Conservation (phyloP, 768 basidiomycete genomes). For the Pleurotus sapidus region DNA sequence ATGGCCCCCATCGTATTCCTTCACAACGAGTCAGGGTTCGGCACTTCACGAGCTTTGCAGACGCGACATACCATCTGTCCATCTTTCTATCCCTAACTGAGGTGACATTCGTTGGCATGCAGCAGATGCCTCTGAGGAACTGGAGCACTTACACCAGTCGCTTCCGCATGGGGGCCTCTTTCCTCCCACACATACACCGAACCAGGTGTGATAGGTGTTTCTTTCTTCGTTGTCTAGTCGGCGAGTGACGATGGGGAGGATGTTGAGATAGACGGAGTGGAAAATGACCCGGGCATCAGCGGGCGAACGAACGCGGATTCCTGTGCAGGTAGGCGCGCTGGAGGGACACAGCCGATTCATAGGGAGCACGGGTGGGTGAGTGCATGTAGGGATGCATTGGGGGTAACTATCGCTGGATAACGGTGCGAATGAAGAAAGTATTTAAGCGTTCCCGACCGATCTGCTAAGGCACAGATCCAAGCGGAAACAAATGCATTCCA, state of each 20-base stretch:
- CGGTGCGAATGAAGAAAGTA: neutral
- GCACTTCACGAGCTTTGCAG: neutral
- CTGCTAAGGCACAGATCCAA: conserved; percentile 8
- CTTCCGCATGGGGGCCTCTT: conserved; percentile 66
- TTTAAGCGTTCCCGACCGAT: conserved; percentile 5
- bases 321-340: conserved; percentile 53
- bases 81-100: conserved; percentile 77
- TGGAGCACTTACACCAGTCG: conserved; percentile 57
- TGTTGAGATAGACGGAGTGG: conserved; percentile 62
- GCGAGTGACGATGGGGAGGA: conserved; percentile 78
- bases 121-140: neutral
- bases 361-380: neutral
- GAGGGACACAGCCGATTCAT: conserved; percentile 23
- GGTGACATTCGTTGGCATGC: neutral
- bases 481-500: neutral
- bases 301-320: conserved; percentile 49
- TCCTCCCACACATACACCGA: conserved; percentile 88
- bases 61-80: conserved; percentile 65
- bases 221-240: conserved; percentile 77
- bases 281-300: conserved; percentile 61
- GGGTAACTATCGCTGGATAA: neutral
- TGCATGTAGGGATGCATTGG: conserved; percentile 8
- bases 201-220: conserved; percentile 65
- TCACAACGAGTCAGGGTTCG: conserved; percentile 4
- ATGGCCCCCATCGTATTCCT: conserved; percentile 78